These are phyloP conservation scores for Neospermospora avenae DNA, from an alignment of 2,329 filamentous ascomycete genomes.

Conservation along the genomic window DNA sequence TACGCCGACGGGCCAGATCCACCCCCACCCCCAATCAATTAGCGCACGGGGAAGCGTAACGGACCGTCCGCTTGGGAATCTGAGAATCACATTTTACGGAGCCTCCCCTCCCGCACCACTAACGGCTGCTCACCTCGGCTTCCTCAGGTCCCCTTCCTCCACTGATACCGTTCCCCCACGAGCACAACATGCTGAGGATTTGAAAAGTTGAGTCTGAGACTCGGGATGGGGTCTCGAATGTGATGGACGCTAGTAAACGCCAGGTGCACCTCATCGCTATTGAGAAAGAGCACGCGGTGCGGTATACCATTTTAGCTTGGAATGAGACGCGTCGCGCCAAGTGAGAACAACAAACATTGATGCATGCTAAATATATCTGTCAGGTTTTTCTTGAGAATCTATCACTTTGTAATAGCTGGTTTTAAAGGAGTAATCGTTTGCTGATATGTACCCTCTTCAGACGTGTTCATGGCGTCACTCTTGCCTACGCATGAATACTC, in stretches of 20 bases:
- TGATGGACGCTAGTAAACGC: not conserved
- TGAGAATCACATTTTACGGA: not conserved
- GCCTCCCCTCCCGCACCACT: not conserved
- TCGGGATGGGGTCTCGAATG: too few relatives aligned
- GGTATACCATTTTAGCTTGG: not conserved
- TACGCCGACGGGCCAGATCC: not conserved
- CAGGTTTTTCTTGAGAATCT: too few relatives aligned
- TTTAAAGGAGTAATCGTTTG: too few relatives aligned
- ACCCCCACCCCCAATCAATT: not conserved
- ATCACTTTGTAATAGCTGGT: too few relatives aligned
- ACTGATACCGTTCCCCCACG: not conserved
- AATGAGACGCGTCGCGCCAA: not conserved
- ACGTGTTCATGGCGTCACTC: too few relatives aligned
- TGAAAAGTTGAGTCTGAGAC: too few relatives aligned
- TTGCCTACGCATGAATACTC: too few relatives aligned
- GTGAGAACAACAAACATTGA: too few relatives aligned
- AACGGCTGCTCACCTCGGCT: not conserved
- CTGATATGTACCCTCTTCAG: too few relatives aligned
- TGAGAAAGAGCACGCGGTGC: not conserved
- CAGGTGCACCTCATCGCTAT: not conserved
- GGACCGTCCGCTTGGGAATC: not conserved
- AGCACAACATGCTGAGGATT: not conserved
- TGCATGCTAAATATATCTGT: too few relatives aligned
- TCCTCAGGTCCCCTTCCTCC: not conserved
- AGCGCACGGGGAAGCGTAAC: not conserved